Evolutionary conservation across 495 filamentous ascomycete genomes (phyloP).

Genomic region (Aspergillus biplanus): DNA sequence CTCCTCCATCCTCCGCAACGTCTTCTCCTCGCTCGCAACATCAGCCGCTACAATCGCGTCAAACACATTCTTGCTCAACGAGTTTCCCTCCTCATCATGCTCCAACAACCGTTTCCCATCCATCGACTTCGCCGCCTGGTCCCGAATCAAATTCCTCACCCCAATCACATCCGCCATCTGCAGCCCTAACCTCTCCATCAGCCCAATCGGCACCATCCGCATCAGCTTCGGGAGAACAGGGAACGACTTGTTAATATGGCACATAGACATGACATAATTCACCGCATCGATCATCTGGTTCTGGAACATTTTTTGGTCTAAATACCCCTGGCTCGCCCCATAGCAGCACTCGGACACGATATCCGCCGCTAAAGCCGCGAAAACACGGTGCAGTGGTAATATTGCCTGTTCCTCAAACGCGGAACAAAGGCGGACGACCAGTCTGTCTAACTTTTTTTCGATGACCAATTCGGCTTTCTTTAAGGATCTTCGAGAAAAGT

Average conservation of each 20-base stretch:
- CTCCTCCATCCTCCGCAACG: conserved; percentile 32
- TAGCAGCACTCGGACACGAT: conserved; percentile 48
- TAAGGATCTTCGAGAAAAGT: conserved; percentile 29
- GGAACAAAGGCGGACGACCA: conserved; percentile 35
- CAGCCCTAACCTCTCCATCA: background rate
- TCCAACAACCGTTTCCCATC: background rate
- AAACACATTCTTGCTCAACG: background rate
- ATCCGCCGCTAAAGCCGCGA: conserved; percentile 42
- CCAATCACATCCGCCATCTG: background rate
- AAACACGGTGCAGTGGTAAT: conserved; percentile 42
- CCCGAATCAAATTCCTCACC: background rate
- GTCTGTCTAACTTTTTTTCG: background rate
- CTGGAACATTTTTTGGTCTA: conserved; percentile 18
- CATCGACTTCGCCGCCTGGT: background rate
- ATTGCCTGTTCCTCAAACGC: conserved; percentile 26
- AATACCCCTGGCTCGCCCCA: conserved; percentile 38
- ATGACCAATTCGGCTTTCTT: background rate
- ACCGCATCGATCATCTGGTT: background rate
- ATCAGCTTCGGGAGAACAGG: background rate
- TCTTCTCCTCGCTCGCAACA: conserved; percentile 21
- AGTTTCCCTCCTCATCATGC: background rate
- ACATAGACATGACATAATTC: background rate
- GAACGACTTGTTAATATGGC: background rate
- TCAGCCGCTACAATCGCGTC: background rate
- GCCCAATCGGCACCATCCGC: background rate